Percentiles rank a stretch among this genome's conserved stretches.
These are phyloP conservation scores for Cicer bijugum DNA, from an alignment of 306 rosid species.

Conservation along the genomic window DNA sequence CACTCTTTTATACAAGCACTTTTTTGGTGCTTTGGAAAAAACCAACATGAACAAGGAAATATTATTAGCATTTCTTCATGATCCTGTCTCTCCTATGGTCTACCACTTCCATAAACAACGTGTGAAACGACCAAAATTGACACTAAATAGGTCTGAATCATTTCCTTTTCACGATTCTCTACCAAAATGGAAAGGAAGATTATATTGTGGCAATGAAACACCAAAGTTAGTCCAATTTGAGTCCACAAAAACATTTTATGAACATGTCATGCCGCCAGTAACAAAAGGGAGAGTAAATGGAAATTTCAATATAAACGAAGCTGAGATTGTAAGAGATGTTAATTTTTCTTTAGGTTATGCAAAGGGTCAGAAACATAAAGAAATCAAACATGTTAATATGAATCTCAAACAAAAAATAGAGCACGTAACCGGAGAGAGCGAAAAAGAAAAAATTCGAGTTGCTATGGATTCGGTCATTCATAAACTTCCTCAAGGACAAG, in stretches of 20 bases:
- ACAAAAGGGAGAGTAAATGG: slow-evolving; percentile 12
- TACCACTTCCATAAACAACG: slow-evolving; percentile 51
- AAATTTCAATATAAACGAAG: slow-evolving; percentile 33
- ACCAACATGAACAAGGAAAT: slow-evolving; percentile 56
- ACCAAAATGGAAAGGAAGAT: background rate
- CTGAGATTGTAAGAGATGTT: background rate
- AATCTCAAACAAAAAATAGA: slow-evolving; percentile 44
- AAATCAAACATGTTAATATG: slow-evolving; percentile 12
- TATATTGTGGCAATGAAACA: background rate
- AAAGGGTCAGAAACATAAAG: slow-evolving; percentile 24
- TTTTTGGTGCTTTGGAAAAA: slow-evolving; percentile 9
- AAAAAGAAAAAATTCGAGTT: slow-evolving; percentile 38
- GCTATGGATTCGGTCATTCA: slow-evolving; percentile 42
- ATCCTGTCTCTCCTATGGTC: slow-evolving; percentile 59
- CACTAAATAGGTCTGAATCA: slow-evolving; percentile 52
- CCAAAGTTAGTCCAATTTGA: background rate
- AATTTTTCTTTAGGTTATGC: slow-evolving; percentile 20
- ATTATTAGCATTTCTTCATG: slow-evolving; percentile 48
- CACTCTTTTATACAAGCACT: slow-evolving; percentile 2
- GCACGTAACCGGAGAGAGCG: slow-evolving; percentile 32
- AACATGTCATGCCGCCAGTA: background rate
- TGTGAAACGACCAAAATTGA: slow-evolving; percentile 38
- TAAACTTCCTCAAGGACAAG: slow-evolving; percentile 48
- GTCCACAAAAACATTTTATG: slow-evolving; percentile 2
- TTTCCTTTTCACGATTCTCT: slow-evolving; percentile 34